Percentiles rank a stretch among this genome's conserved stretches.
phyloP scores from a whole-genome alignment of 2,329 filamentous ascomycete genomes.

The Eutypa lata region DNA sequence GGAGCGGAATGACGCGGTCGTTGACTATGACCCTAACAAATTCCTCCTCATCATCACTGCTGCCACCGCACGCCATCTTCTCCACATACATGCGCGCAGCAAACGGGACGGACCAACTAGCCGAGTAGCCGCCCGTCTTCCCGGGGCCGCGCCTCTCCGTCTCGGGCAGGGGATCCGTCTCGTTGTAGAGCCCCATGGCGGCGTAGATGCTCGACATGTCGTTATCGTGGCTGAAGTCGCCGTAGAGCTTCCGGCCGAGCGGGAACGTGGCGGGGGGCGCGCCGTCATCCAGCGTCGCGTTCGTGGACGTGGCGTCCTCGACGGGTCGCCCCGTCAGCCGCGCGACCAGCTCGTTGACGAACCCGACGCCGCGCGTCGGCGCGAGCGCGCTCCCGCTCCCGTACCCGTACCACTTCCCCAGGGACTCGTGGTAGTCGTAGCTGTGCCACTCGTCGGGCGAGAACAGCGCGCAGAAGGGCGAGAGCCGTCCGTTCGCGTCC shows the following conservation, averaged over 20 bases:
- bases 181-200: slow-evolving; percentile 75
- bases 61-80: slow-evolving; percentile 77
- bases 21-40: slow-evolving; percentile 79
- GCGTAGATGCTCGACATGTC: slow-evolving; percentile 75
- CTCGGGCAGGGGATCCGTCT: slow-evolving; percentile 52
- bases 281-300: slow-evolving; percentile 69
- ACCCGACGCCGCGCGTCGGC: slow-evolving; percentile 83
- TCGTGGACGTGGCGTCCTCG: slow-evolving; percentile 70
- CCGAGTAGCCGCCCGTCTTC: slow-evolving; percentile 65
- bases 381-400: slow-evolving; percentile 74
- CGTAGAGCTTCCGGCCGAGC: slow-evolving; percentile 66
- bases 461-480: slow-evolving; percentile 76
- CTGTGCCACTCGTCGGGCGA: slow-evolving; percentile 67
- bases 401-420: slow-evolving; percentile 84
- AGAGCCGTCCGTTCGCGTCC: slow-evolving; percentile 50
- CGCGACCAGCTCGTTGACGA: slow-evolving; percentile 81
- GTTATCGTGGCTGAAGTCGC: slow-evolving; percentile 92
- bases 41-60: slow-evolving; percentile 56
- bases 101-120: slow-evolving; percentile 80
- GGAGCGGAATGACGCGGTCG: slow-evolving; percentile 72
- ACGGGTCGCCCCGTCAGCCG: slow-evolving; percentile 70
- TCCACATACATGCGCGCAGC: slow-evolving; percentile 80
- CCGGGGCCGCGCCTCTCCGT: slow-evolving; percentile 46
- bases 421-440: slow-evolving; percentile 77
- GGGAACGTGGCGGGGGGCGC: slow-evolving; percentile 74